Percentiles rank a stretch among this genome's conserved stretches.
These are phyloP conservation scores for Bruguiera hainesii DNA, from an alignment of 441 rosid genomes.

Conservation along the genomic window DNA sequence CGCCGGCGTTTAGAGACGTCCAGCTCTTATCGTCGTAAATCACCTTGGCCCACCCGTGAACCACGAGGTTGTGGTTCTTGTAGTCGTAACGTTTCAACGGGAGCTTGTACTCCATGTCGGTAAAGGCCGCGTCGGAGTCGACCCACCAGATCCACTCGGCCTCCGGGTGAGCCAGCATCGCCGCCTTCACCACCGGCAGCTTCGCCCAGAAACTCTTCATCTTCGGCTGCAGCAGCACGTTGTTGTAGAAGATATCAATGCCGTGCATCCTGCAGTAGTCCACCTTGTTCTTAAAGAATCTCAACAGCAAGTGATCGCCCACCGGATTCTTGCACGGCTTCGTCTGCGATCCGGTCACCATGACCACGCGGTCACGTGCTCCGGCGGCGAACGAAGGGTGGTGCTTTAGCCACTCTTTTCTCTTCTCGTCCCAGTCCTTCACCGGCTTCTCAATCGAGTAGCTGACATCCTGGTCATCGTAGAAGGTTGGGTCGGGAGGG, in stretches of 20 bases:
- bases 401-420: slow-evolving; percentile 57
- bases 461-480: slow-evolving; percentile 61
- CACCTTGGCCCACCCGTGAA: slow-evolving; percentile 70
- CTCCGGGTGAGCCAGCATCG: slow-evolving; percentile 96
- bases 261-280: slow-evolving; percentile 85
- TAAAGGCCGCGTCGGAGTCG: slow-evolving; percentile 82
- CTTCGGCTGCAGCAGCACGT: slow-evolving; percentile 59
- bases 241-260: slow-evolving; percentile 68
- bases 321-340: slow-evolving; percentile 74
- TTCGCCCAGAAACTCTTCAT: slow-evolving; percentile 85
- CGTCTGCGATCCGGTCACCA: slow-evolving; percentile 81
- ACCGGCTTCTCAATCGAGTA: slow-evolving; percentile 57
- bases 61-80: slow-evolving; percentile 62
- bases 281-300: slow-evolving; percentile 84
- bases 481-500: slow-evolving; percentile 42
- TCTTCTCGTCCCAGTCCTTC: slow-evolving; percentile 74
- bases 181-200: slow-evolving; percentile 60
- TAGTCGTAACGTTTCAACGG: slow-evolving; percentile 67
- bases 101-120: slow-evolving; percentile 86
- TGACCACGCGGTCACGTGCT: slow-evolving; percentile 50
- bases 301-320: slow-evolving; percentile 70
- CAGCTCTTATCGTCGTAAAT: slow-evolving; percentile 62
- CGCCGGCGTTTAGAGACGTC: slow-evolving; percentile 81
- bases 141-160: slow-evolving; percentile 99
- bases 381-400: slow-evolving; percentile 67